Evolutionary conservation across 306 rosid genomes (phyloP).

Genomic region (Acacia melanoxylon): DNA sequence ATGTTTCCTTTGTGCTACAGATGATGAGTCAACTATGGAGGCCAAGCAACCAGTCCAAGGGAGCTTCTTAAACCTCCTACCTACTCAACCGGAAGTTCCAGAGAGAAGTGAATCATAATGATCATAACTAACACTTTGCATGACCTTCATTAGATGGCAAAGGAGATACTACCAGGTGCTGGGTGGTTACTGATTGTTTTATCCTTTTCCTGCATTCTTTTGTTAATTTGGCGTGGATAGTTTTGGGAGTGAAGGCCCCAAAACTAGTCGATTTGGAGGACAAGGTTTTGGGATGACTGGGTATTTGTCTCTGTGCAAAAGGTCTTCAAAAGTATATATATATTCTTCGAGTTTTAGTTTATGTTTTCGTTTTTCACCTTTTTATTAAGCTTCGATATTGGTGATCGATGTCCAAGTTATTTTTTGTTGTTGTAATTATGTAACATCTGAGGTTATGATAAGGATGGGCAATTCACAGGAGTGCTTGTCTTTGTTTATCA

Average conservation of each 20-base stretch:
- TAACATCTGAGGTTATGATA: slow-evolving; percentile 36
- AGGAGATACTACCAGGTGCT: slow-evolving; percentile 33
- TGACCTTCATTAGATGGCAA: slow-evolving; percentile 41
- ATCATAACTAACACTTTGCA: slow-evolving; percentile 40
- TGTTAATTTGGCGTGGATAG: slow-evolving; percentile 43
- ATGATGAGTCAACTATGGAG: slow-evolving; percentile 64
- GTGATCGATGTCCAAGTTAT: slow-evolving; percentile 38
- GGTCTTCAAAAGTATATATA: slow-evolving; percentile 47
- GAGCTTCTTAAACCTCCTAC: slow-evolving; percentile 78
- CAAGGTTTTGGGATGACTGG: slow-evolving; percentile 47
- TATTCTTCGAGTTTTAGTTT: slow-evolving; percentile 52
- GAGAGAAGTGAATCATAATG: slow-evolving; percentile 60
- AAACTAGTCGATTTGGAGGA: slow-evolving; percentile 48
- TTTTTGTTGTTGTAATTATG: slow-evolving; percentile 50
- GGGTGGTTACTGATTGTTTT: slow-evolving; percentile 33
- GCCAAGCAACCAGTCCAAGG: slow-evolving; percentile 70
- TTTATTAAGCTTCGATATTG: slow-evolving; percentile 36
- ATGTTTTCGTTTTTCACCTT: slow-evolving; percentile 48
- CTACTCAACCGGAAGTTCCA: slow-evolving; percentile 74
- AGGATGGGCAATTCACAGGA: slow-evolving; percentile 35
- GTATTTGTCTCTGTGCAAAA: slow-evolving; percentile 44
- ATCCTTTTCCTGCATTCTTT: slow-evolving; percentile 45
- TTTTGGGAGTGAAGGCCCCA: slow-evolving; percentile 48
- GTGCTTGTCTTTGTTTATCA: slow-evolving; percentile 21
- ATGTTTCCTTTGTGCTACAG: slow-evolving; percentile 42